phyloP scores from a whole-genome alignment of 495 filamentous ascomycete genomes.

The Annulohypoxylon bovei region DNA sequence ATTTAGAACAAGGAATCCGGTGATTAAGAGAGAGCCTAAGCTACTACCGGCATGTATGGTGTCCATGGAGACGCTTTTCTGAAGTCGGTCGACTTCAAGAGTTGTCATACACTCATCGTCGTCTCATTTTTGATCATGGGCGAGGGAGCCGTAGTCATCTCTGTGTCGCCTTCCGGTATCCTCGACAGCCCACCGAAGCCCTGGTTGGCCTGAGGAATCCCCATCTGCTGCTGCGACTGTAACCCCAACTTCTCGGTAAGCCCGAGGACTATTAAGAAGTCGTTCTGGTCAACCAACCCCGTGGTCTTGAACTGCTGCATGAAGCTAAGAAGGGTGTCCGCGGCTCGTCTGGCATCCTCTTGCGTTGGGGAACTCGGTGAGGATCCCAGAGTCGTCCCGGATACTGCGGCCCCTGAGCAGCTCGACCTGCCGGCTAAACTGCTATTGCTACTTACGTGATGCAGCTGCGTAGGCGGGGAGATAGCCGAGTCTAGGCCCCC shows the following conservation, averaged over 20 bases:
- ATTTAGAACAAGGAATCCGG: not conserved
- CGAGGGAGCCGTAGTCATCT: constrained; percentile 52
- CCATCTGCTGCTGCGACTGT: constrained; percentile 60
- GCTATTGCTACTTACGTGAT: constrained; percentile 64
- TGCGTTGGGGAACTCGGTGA: constrained; percentile 77
- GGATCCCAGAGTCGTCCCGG: constrained; percentile 51
- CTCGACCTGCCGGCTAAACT: constrained; percentile 59
- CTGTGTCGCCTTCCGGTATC: constrained; percentile 70
- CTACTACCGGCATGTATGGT: not conserved
- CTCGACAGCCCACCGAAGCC: constrained; percentile 73
- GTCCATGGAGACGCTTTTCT: not conserved
- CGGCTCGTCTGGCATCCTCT: constrained; percentile 86
- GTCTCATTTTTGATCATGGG: constrained; percentile 64
- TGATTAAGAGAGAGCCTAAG: not conserved
- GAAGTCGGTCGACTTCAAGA: not conserved
- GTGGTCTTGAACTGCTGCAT: constrained; percentile 77
- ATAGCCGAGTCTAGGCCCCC: constrained; percentile 63
- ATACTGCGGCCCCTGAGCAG: constrained; percentile 53
- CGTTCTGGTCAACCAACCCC: constrained; percentile 78
- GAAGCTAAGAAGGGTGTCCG: constrained; percentile 87
- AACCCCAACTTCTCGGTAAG: constrained; percentile 89
- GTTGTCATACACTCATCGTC: constrained; percentile 40
- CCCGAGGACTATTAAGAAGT: constrained; percentile 83
- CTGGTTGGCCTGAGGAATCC: constrained; percentile 53
- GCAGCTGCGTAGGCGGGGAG: constrained; percentile 57